Evolutionary conservation across 805 yeast genomes (phyloP).

Genomic region (Candida tammaniensis): DNA sequence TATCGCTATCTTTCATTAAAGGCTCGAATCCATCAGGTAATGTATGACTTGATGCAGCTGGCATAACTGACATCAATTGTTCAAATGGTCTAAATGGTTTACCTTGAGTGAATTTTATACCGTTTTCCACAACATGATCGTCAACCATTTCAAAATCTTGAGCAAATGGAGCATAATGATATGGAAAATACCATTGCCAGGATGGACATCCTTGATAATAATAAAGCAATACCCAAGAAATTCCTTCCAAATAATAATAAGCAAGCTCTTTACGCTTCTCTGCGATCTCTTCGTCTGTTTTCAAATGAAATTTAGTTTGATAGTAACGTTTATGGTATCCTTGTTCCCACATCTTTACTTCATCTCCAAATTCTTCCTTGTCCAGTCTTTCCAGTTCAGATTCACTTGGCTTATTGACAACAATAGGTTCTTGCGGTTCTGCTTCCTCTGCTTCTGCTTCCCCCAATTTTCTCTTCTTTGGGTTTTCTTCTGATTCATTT

Average conservation of each 20-base stretch:
- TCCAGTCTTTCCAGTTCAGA: slow-evolving; percentile 10
- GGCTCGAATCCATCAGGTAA: slow-evolving; percentile 79
- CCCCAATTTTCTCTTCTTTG: slow-evolving; percentile 17
- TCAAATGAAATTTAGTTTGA: slow-evolving; percentile 62
- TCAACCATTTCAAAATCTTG: slow-evolving; percentile 66
- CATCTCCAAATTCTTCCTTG: slow-evolving; percentile 32
- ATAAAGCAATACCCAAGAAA: slow-evolving; percentile 92
- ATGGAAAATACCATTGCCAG: slow-evolving; percentile 98
- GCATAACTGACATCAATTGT: slow-evolving; percentile 91
- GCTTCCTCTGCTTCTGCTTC: slow-evolving; percentile 8
- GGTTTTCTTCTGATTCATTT: slow-evolving; percentile 1
- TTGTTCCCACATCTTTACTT: slow-evolving; percentile 75
- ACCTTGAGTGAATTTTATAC: slow-evolving; percentile 62
- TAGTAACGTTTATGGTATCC: slow-evolving; percentile 88
- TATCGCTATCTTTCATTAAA: slow-evolving; percentile 72
- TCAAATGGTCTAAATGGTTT: slow-evolving; percentile 87
- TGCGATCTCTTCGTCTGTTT: slow-evolving; percentile 52
- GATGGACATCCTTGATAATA: slow-evolving; percentile 98
- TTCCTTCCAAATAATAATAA: slow-evolving; percentile 81
- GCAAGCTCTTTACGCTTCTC: slow-evolving; percentile 59
- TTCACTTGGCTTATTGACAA: slow-evolving; percentile 9
- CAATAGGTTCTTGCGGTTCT: slow-evolving; percentile 15
- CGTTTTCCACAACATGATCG: slow-evolving; percentile 40
- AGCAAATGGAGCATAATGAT: slow-evolving; percentile 97
- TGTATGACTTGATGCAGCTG: slow-evolving; percentile 88